These are phyloP conservation scores for Myxozyma monticola DNA, from an alignment of 805 yeast species.

Conservation along the genomic window DNA sequence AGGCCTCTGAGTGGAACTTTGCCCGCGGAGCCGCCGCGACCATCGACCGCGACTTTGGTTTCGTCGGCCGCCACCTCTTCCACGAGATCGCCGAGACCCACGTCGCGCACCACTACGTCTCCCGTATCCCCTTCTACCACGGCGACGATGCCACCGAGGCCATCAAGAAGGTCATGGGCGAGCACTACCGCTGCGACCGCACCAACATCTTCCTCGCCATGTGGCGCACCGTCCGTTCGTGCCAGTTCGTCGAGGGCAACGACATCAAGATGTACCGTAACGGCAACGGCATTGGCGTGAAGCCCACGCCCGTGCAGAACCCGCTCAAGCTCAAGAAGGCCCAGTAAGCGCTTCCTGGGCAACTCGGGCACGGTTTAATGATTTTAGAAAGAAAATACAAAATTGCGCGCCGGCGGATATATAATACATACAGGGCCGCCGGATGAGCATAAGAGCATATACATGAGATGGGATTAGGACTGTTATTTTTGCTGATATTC, in stretches of 20 bases:
- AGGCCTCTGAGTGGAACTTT: slow-evolving; percentile 66
- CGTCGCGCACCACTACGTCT: slow-evolving; percentile 80
- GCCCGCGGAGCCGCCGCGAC: slow-evolving; percentile 91
- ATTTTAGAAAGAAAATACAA: too few species aligned
- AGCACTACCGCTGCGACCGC: slow-evolving; percentile 63
- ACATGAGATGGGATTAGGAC: too few species aligned
- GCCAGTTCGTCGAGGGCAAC: slow-evolving; percentile 72
- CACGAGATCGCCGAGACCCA: slow-evolving; percentile 91
- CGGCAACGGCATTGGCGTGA: slow-evolving; percentile 56
- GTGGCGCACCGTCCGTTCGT: slow-evolving; percentile 56
- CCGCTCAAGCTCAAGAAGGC: slow-evolving; percentile 14
- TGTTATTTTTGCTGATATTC: too few species aligned
- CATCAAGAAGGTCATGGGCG: slow-evolving; percentile 81
- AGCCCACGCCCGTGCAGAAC: too few species aligned
- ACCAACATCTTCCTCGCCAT: slow-evolving; percentile 74
- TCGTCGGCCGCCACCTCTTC: slow-evolving; percentile 73
- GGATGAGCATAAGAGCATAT: too few species aligned
- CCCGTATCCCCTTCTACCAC: slow-evolving; percentile 84
- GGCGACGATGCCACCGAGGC: slow-evolving; percentile 58
- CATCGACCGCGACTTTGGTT: slow-evolving; percentile 79
- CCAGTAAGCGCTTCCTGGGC: not conserved
- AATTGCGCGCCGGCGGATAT: too few species aligned
- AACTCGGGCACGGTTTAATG: too few species aligned
- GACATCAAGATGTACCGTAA: slow-evolving; percentile 72
- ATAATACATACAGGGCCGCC: too few species aligned